phyloP scores from a whole-genome alignment of 495 filamentous ascomycete species.

The Geopyxis carbonaria region DNA sequence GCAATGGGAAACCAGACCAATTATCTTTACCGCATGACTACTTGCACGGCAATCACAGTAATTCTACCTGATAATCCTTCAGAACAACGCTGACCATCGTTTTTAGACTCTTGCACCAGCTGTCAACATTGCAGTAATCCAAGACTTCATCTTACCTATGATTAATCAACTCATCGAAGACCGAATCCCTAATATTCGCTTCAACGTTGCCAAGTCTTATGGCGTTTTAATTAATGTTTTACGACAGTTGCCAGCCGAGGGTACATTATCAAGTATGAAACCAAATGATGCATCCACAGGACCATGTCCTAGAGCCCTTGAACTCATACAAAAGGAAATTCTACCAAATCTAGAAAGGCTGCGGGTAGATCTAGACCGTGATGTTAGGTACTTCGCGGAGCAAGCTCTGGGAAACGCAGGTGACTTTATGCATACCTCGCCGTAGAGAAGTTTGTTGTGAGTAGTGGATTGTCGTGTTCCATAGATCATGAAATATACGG shows the following conservation, averaged over 20 bases:
- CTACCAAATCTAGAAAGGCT: conserved; percentile 85
- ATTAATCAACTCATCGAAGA: conserved; percentile 81
- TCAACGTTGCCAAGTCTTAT: conserved; percentile 98
- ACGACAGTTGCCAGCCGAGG: conserved; percentile 70
- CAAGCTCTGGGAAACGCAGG: conserved; percentile 37
- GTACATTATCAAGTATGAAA: conserved; percentile 71
- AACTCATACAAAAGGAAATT: conserved; percentile 74
- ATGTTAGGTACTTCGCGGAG: conserved; percentile 88
- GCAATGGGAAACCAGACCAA: conserved; percentile 95
- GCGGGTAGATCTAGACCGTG: conserved; percentile 89
- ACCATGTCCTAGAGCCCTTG: conserved; percentile 54
- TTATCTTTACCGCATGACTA: conserved; percentile 98
- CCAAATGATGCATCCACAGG: conserved; percentile 39
- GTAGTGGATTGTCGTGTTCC: conserved; percentile 3
- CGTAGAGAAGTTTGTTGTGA: conserved; percentile 6
- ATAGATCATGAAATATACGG: conserved; percentile 9
- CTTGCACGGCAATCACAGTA: conserved; percentile 94
- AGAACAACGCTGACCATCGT: neutral
- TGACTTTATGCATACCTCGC: conserved; percentile 28
- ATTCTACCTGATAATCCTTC: conserved; percentile 7
- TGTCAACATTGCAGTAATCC: conserved; percentile 78
- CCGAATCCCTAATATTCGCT: conserved; percentile 95
- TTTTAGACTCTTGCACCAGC: conserved; percentile 77
- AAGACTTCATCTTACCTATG: conserved; percentile 86
- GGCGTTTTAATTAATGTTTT: conserved; percentile 72